Evolutionary conservation across 2,329 filamentous ascomycete species (phyloP), one percentile per base, ranked within the genome.

Genomic region (Phialophora chinensis): DNA sequence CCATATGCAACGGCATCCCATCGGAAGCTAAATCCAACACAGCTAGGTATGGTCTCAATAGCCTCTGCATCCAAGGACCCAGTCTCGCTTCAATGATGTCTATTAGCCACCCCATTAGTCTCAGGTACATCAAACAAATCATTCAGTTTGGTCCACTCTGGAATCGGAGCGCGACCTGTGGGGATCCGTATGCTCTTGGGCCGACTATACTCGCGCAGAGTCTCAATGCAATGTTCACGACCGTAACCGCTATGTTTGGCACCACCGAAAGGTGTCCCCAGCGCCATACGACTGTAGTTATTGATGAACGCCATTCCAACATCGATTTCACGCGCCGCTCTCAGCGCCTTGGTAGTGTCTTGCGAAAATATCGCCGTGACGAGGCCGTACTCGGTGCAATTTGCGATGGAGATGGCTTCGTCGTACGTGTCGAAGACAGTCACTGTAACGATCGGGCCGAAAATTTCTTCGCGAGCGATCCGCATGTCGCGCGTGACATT

Each of bases 181-280:
- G 66, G 66, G n/a, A 62, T 49, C 6, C 54, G 58, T 4, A 90
- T 79, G 1, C 81, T 87, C 82, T 90, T 91, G 29, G 84, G 86
- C 73, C 83, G 80, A 58, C 87, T 77, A 83, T 87, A 90, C 75
- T 90, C 88, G 3, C 84, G 79, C 60, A 89, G 76, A 0, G 86
- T 87, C 31, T 67, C 60, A 4, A 77, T 71, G 1, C 83, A 79
- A 68, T 86, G 85, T 77, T 95, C 92, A 62, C 90, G 87, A 52
- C 91, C 91, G 66, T 93, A 91, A 68, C 92, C 91, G 27, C 83
- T 87, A 80, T 92, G 86, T 80, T 93, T 93, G 82, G 86, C 91
- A 0, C 92, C 92, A 63, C 90, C 89, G 72, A 93, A 93, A 29
- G 86, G 86, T 25, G 65, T 67, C 2, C 57, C 63, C 4, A 60